phyloP scores from a whole-genome alignment of 768 basidiomycete species.

The Boletus rubroflammeus region DNA sequence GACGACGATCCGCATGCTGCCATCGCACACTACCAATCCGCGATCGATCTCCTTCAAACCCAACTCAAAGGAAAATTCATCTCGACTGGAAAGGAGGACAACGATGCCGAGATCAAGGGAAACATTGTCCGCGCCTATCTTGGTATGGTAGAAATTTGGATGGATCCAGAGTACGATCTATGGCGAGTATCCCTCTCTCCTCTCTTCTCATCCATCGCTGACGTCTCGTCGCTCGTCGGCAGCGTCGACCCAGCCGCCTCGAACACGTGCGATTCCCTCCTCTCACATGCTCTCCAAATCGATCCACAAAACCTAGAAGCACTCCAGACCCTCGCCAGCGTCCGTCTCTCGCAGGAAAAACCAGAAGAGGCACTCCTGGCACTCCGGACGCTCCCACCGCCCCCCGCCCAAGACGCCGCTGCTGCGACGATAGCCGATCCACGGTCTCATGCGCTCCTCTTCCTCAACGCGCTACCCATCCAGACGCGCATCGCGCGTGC shows the following conservation, averaged over 20 bases:
- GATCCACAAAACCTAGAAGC: conserved; percentile 79
- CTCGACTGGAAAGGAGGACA: conserved; percentile 31
- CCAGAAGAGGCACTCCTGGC: conserved; percentile 70
- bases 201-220: not conserved
- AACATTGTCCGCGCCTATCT: conserved; percentile 78
- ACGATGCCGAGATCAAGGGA: conserved; percentile 50
- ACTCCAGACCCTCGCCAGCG: conserved; percentile 75
- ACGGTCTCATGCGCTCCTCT: conserved; percentile 35
- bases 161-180: conserved; percentile 85
- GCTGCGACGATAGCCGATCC: not conserved
- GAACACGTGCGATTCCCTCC: conserved; percentile 73
- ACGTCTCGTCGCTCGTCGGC: not conserved
- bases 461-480: conserved; percentile 47
- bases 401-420: conserved; percentile 1
- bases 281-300: conserved; percentile 65
- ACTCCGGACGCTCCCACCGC: conserved; percentile 22
- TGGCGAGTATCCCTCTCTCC: conserved; percentile 50
- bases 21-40: conserved; percentile 74
- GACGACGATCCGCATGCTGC: conserved; percentile 74
- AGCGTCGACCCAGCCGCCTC: conserved; percentile 85
- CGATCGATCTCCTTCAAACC: conserved; percentile 61
- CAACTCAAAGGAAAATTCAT: conserved; percentile 76
- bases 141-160: conserved; percentile 94
- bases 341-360: conserved; percentile 82
- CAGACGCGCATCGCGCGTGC: conserved; percentile 68